Percentiles rank a stretch among this genome's conserved stretches.
Conservation (phyloP, 1,139 yeast genomes). For the Protomyces arabidopsidicola region DNA sequence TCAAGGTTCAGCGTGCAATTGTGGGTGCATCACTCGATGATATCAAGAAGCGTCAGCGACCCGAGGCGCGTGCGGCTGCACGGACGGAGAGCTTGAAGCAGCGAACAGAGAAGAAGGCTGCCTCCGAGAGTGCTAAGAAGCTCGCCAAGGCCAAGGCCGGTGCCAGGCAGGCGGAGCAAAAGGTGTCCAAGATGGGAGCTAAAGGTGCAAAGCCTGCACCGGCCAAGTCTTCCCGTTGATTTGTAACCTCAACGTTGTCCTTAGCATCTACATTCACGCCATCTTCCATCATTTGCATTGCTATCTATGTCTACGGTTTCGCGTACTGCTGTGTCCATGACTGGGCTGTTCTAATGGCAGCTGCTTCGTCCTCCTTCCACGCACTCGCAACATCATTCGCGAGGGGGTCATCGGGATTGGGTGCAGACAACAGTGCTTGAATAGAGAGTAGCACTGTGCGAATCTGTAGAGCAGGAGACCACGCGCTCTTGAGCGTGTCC, state of each 20-base stretch:
- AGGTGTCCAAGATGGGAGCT: slow-evolving; percentile 45
- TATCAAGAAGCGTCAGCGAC: slow-evolving; percentile 96
- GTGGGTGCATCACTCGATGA: slow-evolving; percentile 99
- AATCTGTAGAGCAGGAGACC: slow-evolving; percentile 98
- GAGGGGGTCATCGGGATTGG: slow-evolving; percentile 96
- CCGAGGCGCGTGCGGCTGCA: slow-evolving; percentile 96
- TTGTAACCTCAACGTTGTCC: neutral
- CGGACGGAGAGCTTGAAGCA: slow-evolving; percentile 86
- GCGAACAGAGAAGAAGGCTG: slow-evolving; percentile 92
- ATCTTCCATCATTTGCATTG: too few species aligned
- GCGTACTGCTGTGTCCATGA: slow-evolving; percentile 34
- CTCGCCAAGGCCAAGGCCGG: slow-evolving; percentile 81
- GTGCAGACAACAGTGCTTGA: slow-evolving; percentile 90
- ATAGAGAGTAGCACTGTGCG: slow-evolving; percentile 88
- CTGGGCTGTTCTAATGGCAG: slow-evolving; percentile 56
- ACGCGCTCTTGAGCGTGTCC: slow-evolving; percentile 83
- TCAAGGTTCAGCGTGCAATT: slow-evolving; percentile 97
- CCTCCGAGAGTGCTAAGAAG: slow-evolving; percentile 90
- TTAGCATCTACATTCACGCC: neutral
- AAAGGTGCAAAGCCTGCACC: slow-evolving; percentile 37
- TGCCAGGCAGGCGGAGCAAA: slow-evolving; percentile 60
- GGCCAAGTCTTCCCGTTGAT: slow-evolving; percentile 3
- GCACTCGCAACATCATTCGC: slow-evolving; percentile 97
- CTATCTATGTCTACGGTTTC: neutral
- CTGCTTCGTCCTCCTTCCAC: slow-evolving; percentile 81